Base-by-base conservation (phyloP, 1,284 basidiomycete species). In the Fomitiporia mediterranea region DNA sequence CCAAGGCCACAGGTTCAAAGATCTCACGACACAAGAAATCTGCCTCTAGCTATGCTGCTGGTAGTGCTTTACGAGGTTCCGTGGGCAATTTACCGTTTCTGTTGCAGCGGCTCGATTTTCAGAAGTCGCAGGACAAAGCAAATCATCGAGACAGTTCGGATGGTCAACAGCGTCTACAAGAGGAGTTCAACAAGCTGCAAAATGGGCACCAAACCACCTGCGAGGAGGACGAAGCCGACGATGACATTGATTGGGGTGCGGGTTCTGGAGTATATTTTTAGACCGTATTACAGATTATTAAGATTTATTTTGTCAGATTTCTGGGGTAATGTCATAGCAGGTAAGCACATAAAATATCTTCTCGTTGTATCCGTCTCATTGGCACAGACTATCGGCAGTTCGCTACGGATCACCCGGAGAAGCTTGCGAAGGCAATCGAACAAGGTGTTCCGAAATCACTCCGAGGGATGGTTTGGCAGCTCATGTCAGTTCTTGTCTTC, bases 391-490 rank as follows among this genome's bases (percentile, higher is more conserved):
- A 97, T 66, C 89, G 92, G 67, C 75, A 73, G 2, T 94, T 92
- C 54, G 94, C 94, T 2, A 72, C 88, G 23, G 81, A 84, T 43
- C 75, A 84, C 53, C 81, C 95, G 1, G 84, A 91, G 62, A 81
- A 89, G 58, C 76, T 99, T 17, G 91, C 91, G 4, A 79, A 80
- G 62, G 96, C 94, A 0, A 99, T 99, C 58, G 94, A 97, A 65
- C 80, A 79, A 56, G 96, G 96, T 1, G 94, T 99, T 32, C 97
- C 95, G 1, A 76, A 84, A 35, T 81, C 86, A 0, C 70, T 94
- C 38, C 83, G 95, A 46, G 95, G 95, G 21, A 95, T 98, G 85
- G 88, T 97, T 73, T 99, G 96, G 96, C 96, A 99, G 69, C 80
- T 98, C 69, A 98, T 99, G 94, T 93, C 75, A 63, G 67, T 55